Base-by-base conservation (phyloP, 768 basidiomycete species). In the Leccinum rimulosum region DNA sequence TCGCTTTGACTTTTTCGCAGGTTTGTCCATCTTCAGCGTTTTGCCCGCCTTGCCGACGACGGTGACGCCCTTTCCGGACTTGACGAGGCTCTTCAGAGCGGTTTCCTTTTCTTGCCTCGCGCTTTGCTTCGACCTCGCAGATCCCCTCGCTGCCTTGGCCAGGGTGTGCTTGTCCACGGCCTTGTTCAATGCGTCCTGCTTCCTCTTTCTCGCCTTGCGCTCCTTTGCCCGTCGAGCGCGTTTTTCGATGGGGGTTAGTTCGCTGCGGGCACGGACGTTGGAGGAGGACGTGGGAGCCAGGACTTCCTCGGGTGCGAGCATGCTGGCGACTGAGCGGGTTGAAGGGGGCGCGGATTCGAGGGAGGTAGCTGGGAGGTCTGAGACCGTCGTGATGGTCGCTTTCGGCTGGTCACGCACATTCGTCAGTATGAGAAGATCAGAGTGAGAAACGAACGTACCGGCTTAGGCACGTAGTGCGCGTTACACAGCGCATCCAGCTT, bases 401-500 rank as follows among this genome's bases (percentile, higher is more conserved):
- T 93, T 96, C 28, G 96, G 94, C 95, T 98, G 58, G 10, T 7
- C 45, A 30, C 55, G 0, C 50, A 30, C 40, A 5, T 25, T 40
- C 52, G 35, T 59, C 12, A 62, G 55, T 33, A 27, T 50, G 28
- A 11, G 17, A 3, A 1, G 6, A 9, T 40, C 15, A 17, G 35
- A 36, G 6, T 15, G n/a, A 1, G 25, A 12, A 7, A 19, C 7
- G 25, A 14, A 79, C 86, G 55, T 61, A 96, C 96, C 71, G 87
- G 86, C 73, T 98, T 98, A 1, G 96, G 97, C 15, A 92, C 89
- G 71, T 94, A 98, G 72, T 98, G 93, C 2, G 95, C 87, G 69
- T 98, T 98, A 71, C 91, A 92, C 36, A 98, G 77, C 19, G 96
- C 93, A 74, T 98, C 97, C 36, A 98, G 78, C 70, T 96, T 97